Percentiles rank a stretch among this genome's conserved stretches.
phyloP scores from a whole-genome alignment of 768 basidiomycete genomes.

The Leccinum disarticulatum region DNA sequence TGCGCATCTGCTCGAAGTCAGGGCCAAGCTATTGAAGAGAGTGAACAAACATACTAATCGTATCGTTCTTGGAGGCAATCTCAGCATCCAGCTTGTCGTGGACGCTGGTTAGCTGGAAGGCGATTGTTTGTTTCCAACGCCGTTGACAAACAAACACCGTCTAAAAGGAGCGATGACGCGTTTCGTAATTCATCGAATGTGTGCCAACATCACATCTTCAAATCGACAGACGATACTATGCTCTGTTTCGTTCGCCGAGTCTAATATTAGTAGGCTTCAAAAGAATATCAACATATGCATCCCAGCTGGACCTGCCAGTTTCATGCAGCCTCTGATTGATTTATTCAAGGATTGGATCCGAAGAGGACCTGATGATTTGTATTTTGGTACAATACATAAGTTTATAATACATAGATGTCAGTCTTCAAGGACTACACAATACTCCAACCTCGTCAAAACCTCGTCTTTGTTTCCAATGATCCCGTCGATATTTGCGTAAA shows the following conservation, averaged over 20 bases:
- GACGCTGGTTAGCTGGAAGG: conserved; percentile 38
- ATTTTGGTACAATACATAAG: not conserved
- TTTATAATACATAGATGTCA: not conserved
- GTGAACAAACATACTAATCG: conserved; percentile 44
- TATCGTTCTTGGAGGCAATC: conserved; percentile 54
- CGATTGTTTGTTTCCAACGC: conserved; percentile 20
- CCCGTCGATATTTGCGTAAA: conserved; percentile 55
- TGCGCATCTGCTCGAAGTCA: conserved; percentile 46
- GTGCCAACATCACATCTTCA: too few species aligned
- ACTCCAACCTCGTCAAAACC: conserved; percentile 19
- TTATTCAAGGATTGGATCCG: too few species aligned
- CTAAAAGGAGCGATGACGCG: too few species aligned
- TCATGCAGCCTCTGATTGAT: too few species aligned
- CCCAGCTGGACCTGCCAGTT: too few species aligned
- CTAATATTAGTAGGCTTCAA: too few species aligned
- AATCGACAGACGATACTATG: too few species aligned
- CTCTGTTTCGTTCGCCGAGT: too few species aligned
- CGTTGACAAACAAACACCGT: conserved; percentile 1
- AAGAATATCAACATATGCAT: too few species aligned
- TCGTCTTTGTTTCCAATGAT: conserved; percentile 53
- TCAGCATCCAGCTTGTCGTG: conserved; percentile 58
- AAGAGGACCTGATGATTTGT: too few species aligned
- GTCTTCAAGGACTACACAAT: conserved; percentile 11
- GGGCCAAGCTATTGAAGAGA: not conserved
- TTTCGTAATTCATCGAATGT: too few species aligned